A percentile compares a stretch with the other conserved stretches of the same genome.
Conservation (phyloP, 805 yeast species). For the Starmerella bombicola region DNA sequence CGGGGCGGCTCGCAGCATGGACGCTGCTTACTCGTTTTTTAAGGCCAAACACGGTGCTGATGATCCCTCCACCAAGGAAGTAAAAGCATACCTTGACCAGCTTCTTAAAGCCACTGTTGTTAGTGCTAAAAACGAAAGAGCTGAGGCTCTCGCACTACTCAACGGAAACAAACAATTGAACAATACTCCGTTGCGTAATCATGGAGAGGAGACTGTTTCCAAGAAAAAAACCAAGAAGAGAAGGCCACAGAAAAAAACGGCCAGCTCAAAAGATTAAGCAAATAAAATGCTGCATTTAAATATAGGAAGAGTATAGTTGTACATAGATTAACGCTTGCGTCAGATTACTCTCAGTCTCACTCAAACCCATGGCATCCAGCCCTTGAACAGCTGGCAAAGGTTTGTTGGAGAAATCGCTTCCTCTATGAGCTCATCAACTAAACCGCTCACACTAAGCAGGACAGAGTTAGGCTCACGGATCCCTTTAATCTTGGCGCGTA, state of each 20-base stretch:
- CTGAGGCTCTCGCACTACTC: background rate
- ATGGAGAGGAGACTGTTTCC: background rate
- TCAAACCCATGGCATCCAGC: constrained; percentile 80
- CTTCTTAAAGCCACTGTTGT: constrained; percentile 40
- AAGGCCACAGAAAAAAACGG: background rate
- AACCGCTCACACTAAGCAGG: constrained; percentile 82
- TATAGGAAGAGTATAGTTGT: too few species aligned
- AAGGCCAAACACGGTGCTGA: constrained; percentile 50
- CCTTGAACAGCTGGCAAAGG: constrained; percentile 77
- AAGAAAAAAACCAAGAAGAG: constrained; percentile 1
- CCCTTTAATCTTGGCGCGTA: constrained; percentile 74
- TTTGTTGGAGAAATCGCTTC: constrained; percentile 64
- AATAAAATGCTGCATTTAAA: too few species aligned
- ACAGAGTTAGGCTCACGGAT: constrained; percentile 68
- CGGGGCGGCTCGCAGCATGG: constrained; percentile 45
- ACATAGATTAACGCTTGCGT: too few species aligned
- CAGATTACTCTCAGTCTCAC: too few species aligned
- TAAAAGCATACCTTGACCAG: constrained; percentile 50
- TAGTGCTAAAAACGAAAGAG: constrained; percentile 8
- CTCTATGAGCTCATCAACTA: constrained; percentile 77
- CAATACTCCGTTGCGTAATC: background rate
- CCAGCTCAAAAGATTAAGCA: background rate
- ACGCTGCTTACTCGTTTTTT: constrained; percentile 46
- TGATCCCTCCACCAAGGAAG: constrained; percentile 54
- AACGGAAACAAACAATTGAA: background rate